Conservation (phyloP, 108 stramenopile genomes). For the Cylindrotheca closterium region DNA sequence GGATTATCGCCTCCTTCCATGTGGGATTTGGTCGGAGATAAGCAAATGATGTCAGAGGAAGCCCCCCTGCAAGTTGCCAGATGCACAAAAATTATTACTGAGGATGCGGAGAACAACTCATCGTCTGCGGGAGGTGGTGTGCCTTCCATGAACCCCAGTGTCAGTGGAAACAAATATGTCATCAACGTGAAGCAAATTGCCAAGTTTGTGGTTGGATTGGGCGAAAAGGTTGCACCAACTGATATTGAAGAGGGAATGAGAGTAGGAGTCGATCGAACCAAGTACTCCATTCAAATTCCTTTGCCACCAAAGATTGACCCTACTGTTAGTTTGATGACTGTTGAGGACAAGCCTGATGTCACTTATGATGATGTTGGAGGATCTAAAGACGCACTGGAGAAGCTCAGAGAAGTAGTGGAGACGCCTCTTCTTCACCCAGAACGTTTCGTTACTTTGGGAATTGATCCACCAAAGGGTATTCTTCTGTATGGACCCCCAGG, state of each 20-base stretch:
- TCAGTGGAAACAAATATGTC: constrained; percentile 90
- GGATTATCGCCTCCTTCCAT: constrained; percentile 96
- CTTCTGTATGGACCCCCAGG: constrained; percentile 95
- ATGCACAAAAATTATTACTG: constrained; percentile 97
- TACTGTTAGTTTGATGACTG: constrained; percentile 98
- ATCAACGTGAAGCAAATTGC: constrained; percentile 99
- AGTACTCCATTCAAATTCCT: constrained; percentile 98
- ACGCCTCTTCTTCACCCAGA: constrained; percentile 95
- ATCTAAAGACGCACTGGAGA: constrained; percentile 96
- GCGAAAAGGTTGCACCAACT: constrained; percentile 97
- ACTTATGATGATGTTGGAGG: constrained; percentile 99
- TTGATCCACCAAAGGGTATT: constrained; percentile 98
- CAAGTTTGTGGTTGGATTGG: constrained; percentile 97
- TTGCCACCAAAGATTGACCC: constrained; percentile 99
- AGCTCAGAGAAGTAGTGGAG: constrained; percentile 95
- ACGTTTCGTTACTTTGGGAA: constrained; percentile 94
- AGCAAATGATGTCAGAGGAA: constrained; percentile 99
- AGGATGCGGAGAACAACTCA: constrained; percentile 19
- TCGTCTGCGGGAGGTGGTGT: constrained; percentile 24
- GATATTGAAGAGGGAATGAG: constrained; percentile 99
- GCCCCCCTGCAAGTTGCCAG: constrained; percentile 96
- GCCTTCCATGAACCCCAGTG: constrained; percentile 5
- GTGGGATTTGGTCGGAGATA: constrained; percentile 99
- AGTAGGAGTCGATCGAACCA: constrained; percentile 96
- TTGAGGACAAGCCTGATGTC: constrained; percentile 99